phyloP scores from a whole-genome alignment of 108 stramenopile species.

The Seminavis robusta region DNA sequence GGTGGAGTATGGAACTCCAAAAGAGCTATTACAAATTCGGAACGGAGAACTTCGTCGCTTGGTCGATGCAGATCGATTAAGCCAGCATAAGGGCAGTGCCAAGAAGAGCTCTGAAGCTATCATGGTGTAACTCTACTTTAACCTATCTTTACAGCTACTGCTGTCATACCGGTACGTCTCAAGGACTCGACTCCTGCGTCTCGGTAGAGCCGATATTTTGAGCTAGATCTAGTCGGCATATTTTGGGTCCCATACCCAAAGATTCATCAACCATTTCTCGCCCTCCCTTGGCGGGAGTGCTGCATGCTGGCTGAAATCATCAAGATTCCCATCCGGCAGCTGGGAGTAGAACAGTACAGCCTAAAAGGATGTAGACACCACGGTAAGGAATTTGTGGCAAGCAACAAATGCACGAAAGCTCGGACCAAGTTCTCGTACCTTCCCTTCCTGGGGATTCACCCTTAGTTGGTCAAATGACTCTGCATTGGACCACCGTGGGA shows the following conservation, averaged over 20 bases:
- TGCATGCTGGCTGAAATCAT: constrained; percentile 69
- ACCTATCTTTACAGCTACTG: too few species aligned
- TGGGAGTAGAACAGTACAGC: constrained; percentile 88
- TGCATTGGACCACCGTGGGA: constrained; percentile 44
- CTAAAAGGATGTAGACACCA: background rate
- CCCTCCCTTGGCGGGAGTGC: constrained; percentile 67
- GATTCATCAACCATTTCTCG: constrained; percentile 66
- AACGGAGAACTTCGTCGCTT: constrained; percentile 47
- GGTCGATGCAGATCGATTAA: constrained; percentile 52
- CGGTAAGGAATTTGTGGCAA: background rate
- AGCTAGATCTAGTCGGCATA: too few species aligned
- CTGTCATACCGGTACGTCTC: too few species aligned
- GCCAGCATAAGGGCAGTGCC: constrained; percentile 36
- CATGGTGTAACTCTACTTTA: too few species aligned
- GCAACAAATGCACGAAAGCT: background rate
- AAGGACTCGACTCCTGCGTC: too few species aligned
- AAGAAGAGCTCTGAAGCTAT: too few species aligned
- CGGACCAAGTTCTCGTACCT: too few species aligned
- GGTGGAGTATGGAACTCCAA: constrained; percentile 70
- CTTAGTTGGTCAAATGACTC: constrained; percentile 23
- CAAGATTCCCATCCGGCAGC: constrained; percentile 83
- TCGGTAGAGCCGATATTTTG: too few species aligned
- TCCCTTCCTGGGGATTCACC: constrained; percentile 39
- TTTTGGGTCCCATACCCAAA: constrained; percentile 62
- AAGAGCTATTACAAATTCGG: constrained; percentile 38